Percentiles rank a stretch among this genome's conserved stretches.
Evolutionary conservation across 2,329 filamentous ascomycete species (phyloP).

Genomic region (Colletotrichum siamense): DNA sequence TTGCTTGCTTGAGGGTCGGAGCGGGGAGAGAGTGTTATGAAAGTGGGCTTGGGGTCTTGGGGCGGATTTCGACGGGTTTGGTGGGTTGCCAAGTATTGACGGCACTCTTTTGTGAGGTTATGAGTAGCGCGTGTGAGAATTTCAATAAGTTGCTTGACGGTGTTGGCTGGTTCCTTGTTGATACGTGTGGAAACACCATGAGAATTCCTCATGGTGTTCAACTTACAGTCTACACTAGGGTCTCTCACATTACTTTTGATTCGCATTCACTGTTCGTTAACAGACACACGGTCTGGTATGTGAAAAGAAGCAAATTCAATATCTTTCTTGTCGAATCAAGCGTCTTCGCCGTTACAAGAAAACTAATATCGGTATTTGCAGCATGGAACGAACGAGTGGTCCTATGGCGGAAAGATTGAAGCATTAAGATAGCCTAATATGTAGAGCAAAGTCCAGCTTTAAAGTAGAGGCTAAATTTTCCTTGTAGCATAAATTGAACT

Average conservation of each 20-base stretch:
- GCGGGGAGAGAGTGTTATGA: not conserved
- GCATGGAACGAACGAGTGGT: too few species aligned
- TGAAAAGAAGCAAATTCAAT: rapidly evolving
- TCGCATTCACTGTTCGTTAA: rapidly evolving
- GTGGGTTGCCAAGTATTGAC: not conserved
- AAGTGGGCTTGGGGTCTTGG: not conserved
- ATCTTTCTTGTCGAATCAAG: rapidly evolving
- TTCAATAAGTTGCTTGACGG: not conserved
- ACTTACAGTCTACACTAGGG: not conserved
- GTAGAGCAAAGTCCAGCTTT: not conserved
- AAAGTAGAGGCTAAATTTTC: too few species aligned
- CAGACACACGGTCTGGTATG: not conserved
- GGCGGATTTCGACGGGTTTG: not conserved
- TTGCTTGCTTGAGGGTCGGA: not conserved
- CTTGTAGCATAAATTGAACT: too few species aligned
- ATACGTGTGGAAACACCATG: not conserved
- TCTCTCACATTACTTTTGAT: rapidly evolving
- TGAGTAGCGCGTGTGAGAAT: not conserved
- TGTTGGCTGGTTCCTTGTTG: not conserved
- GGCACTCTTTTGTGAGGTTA: not conserved
- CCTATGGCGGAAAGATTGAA: not conserved
- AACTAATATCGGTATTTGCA: not conserved
- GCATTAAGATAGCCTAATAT: not conserved
- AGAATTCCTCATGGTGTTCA: not conserved
- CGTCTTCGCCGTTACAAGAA: rapidly evolving